phyloP scores from a whole-genome alignment of 768 basidiomycete genomes.

The Podaxis carcinomalis region DNA sequence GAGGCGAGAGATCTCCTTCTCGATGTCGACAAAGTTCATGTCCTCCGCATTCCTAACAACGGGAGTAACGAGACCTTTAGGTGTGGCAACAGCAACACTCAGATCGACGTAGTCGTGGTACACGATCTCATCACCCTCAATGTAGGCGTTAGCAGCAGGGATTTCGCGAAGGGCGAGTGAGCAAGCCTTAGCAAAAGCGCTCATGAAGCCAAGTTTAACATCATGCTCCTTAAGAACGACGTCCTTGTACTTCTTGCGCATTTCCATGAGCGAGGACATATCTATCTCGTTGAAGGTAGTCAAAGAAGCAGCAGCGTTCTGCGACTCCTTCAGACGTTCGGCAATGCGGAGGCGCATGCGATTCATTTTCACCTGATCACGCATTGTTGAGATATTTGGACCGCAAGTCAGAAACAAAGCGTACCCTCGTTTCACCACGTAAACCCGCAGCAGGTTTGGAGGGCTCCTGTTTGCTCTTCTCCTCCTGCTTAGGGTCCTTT shows the following conservation, averaged over 20 bases:
- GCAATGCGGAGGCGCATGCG: conserved; percentile 97
- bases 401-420: conserved; percentile 16
- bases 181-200: conserved; percentile 88
- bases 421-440: conserved; percentile 82
- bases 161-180: conserved; percentile 85
- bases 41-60: conserved; percentile 88
- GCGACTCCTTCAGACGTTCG: conserved; percentile 96
- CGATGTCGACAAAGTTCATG: conserved; percentile 86
- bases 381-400: neutral
- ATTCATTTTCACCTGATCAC: conserved; percentile 88
- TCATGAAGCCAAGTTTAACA: conserved; percentile 98
- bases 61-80: conserved; percentile 95
- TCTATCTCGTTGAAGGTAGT: conserved; percentile 99
- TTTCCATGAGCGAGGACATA: conserved; percentile 92
- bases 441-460: conserved; percentile 38
- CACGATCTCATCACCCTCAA: conserved; percentile 92
- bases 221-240: conserved; percentile 85
- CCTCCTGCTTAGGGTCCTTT: conserved; percentile 24
- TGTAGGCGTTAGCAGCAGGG: conserved; percentile 89
- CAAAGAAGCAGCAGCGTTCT: conserved; percentile 92
- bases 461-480: conserved; percentile 27
- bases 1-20: conserved; percentile 85
- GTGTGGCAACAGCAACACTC: conserved; percentile 94
- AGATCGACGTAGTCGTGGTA: conserved; percentile 92
- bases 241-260: conserved; percentile 95